Evolutionary conservation across 768 basidiomycete genomes (phyloP), one percentile per base, ranked within the genome.

Genomic region (Kwoniella botswanensis): DNA sequence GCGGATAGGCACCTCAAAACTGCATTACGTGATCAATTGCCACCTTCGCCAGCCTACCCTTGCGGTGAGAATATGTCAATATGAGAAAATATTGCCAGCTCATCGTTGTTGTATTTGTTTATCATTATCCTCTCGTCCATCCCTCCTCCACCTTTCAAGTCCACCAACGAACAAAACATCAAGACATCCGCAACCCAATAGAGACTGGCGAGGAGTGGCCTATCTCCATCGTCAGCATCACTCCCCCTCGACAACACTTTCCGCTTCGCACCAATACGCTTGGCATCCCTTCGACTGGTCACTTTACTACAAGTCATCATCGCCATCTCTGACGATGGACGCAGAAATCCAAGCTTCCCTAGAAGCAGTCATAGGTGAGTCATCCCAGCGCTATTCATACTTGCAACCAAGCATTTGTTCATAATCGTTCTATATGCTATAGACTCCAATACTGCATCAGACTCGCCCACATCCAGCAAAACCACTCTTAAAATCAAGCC

Each of bases 71-170:
- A 29, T 29, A 29, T 29, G 29, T 29, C 29, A 12, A 17, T 3
- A 3, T 21, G 42, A 17, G 35, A 41, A 22, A 60, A 41, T 53
- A 68, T 68, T 68, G 70, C 70, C 68, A 71, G 29, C 18, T 65
- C 70, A 71, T 71, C 54, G 60, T 67, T 65, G 70, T 66, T 65
- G 59, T 42, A 1, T 17, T 35, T 46, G 63, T 21, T 57, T 61
- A 67, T 54, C 66, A 55, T 41, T 60, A 15, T 35, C 18, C 17
- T n/a, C n/a, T 29, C 11, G 11, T 21, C 22, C 46, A n/a, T 13
- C 53, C 3, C 22, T 46, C 66, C 66, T 70, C 68, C 68, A 70
- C 68, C 54, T 54, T 57, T 56, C 26, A 13, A 21, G 68, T 57
- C 68, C 68, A 64, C 68, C 59, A 7, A 42, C 35, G 4, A 61